A percentile compares a stretch with the other conserved stretches of the same genome.
Evolutionary conservation across 2,329 filamentous ascomycete genomes (phyloP).

Genomic region (Helotiales sp.): DNA sequence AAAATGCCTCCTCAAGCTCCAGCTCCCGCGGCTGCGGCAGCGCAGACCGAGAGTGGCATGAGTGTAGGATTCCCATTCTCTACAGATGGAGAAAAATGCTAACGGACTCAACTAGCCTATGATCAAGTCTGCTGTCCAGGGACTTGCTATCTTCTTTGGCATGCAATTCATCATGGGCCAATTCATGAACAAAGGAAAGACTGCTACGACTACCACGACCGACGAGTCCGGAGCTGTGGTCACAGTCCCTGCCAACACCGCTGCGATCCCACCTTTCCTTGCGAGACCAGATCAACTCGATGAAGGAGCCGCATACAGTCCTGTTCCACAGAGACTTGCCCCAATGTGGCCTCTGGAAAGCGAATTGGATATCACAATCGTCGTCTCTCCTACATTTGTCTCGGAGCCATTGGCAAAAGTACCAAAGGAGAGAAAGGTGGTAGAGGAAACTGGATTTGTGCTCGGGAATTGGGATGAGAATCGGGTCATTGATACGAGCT

Average conservation of each 20-base stretch:
- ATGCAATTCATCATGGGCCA: slow-evolving; percentile 59
- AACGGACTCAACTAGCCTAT: slow-evolving; percentile 27
- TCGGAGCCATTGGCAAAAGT: slow-evolving; percentile 67
- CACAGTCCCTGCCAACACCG: slow-evolving; percentile 53
- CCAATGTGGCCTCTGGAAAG: slow-evolving; percentile 87
- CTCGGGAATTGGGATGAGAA: slow-evolving; percentile 78
- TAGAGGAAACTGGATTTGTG: slow-evolving; percentile 78
- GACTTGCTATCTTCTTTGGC: slow-evolving; percentile 54
- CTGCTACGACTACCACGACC: slow-evolving; percentile 42
- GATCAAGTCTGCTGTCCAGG: slow-evolving; percentile 45
- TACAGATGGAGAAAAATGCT: not conserved
- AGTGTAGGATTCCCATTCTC: slow-evolving; percentile 29
- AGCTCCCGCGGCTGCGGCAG: slow-evolving; percentile 32
- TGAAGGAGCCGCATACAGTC: slow-evolving; percentile 62
- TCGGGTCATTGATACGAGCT: slow-evolving; percentile 73
- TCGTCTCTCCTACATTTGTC: slow-evolving; percentile 74
- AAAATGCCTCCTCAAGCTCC: slow-evolving; percentile 36
- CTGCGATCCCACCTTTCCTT: slow-evolving; percentile 62
- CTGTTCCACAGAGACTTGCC: slow-evolving; percentile 69
- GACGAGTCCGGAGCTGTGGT: slow-evolving; percentile 55
- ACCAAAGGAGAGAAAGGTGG: slow-evolving; percentile 67
- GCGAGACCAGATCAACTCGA: slow-evolving; percentile 61
- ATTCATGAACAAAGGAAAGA: slow-evolving; percentile 49
- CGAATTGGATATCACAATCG: slow-evolving; percentile 79
- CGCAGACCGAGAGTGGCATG: slow-evolving; percentile 31